Base-by-base conservation (phyloP, 495 filamentous ascomycete genomes). In the Rhizodiscina lignyota region DNA sequence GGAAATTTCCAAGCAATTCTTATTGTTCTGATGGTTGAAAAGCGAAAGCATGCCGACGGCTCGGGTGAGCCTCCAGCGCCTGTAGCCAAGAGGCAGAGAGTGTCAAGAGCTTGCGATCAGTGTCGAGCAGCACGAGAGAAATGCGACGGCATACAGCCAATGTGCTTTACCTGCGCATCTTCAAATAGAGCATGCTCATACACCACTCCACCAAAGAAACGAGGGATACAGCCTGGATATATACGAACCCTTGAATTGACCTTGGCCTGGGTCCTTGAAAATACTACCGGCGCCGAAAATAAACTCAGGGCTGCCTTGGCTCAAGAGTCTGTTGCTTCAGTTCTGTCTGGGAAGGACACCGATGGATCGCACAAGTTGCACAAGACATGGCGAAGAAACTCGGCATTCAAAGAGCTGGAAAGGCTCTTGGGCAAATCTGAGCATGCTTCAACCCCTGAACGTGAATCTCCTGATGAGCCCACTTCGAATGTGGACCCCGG, bases 131-230 rank as follows among this genome's bases (percentile, higher is more conserved):
- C 67, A 31, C 68, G 75, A 30, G 72, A 77, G 50, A 77, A 73
- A 42, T 80, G 75, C 44, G 75, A 80, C 39, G 75, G 75, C 0
- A 53, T 54, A 10, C 70, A 70, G 35, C 74, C 76, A 5, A 48
- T 62, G 5, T 80, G 76, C 44, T 67, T 62, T 18, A 75, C 73
- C 2, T 83, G 77, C 53, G 59, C 61, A 16, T 63, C 67, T 4
- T 64, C 74, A 31, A 64, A 58, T 12, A 59, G 74, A 10, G 41
- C 59, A 34, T 84, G 79, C 48, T 72, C 74, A 3, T 84, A 82
- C 53, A 66, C 75, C 36, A 64, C 71, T 17, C 69, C 67, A 40
- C 69, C 77, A 18, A 81, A 78, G 54, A 84, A 83, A 50, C 67
- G 79, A 30, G 79, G 75, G 1, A 59, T 78, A 17, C 70, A 70